Evolutionary conservation across 1,284 basidiomycete genomes (phyloP).

Genomic region (Schizopora paradoxa): DNA sequence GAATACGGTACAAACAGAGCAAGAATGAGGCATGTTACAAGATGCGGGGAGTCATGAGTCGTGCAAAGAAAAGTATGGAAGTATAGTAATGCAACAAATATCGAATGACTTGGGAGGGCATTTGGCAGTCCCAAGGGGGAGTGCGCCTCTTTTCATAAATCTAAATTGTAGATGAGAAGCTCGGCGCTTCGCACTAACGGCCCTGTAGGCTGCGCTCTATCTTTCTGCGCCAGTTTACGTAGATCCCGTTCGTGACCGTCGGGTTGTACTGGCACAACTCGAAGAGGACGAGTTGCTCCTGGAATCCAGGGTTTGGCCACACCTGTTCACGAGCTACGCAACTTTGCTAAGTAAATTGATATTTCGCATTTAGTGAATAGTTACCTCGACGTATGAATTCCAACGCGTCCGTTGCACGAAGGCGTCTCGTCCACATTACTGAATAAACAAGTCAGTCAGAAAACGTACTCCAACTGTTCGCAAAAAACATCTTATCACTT

Average conservation of each 20-base stretch:
- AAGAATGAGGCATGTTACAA: too few species aligned
- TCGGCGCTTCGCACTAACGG: background rate
- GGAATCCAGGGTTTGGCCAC: constrained; percentile 72
- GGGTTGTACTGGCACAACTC: constrained; percentile 69
- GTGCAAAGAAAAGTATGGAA: too few species aligned
- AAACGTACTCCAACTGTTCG: background rate
- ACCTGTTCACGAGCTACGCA: constrained; percentile 65
- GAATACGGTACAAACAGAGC: too few species aligned
- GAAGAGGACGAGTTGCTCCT: constrained; percentile 72
- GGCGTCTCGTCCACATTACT: constrained; percentile 71
- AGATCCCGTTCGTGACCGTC: constrained; percentile 56
- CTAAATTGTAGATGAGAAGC: background rate
- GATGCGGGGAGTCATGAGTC: too few species aligned
- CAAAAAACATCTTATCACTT: constrained; percentile 25
- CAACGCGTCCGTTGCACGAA: constrained; percentile 56
- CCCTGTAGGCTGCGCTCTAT: constrained; percentile 35
- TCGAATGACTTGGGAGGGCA: too few species aligned
- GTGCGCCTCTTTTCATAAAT: too few species aligned
- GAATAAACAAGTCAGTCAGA: background rate
- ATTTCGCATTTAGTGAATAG: constrained; percentile 14
- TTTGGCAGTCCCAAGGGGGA: too few species aligned
- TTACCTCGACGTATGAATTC: constrained; percentile 57
- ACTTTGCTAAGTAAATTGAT: constrained; percentile 14
- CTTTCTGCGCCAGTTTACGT: constrained; percentile 54
- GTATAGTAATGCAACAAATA: too few species aligned